Conservation (phyloP, 148 eudicot genomes). For the Dianthus caryophyllus region DNA sequence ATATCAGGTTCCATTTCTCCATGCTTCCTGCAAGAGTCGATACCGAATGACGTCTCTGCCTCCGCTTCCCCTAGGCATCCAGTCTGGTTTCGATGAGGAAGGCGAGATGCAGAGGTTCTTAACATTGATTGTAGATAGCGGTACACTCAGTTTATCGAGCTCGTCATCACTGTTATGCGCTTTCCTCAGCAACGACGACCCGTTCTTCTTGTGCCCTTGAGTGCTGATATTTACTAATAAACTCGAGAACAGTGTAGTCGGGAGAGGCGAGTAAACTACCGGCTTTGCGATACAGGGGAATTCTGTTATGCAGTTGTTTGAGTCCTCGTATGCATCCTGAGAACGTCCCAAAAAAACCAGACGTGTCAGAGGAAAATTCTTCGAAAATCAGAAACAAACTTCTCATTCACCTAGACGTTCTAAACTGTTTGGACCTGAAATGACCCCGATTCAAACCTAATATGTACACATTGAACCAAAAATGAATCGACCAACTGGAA, state of each 20-base stretch:
- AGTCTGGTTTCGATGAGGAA: conserved; percentile 39
- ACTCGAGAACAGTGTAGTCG: conserved; percentile 43
- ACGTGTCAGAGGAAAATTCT: not conserved
- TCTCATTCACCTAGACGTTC: too few relatives aligned
- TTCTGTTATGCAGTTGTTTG: conserved; percentile 33
- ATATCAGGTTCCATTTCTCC: conserved; percentile 43
- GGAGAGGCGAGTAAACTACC: conserved; percentile 55
- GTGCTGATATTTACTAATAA: conserved; percentile 49
- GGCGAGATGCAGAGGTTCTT: conserved; percentile 45
- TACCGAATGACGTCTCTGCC: conserved; percentile 61
- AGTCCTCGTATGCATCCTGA: conserved; percentile 39
- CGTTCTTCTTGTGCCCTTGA: conserved; percentile 41
- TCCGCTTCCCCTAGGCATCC: conserved; percentile 53
- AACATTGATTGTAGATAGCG: conserved; percentile 49
- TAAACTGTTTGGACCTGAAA: too few relatives aligned
- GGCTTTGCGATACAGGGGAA: conserved; percentile 63
- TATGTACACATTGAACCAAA: too few relatives aligned
- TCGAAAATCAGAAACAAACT: not conserved
- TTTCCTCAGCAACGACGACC: conserved; percentile 61
- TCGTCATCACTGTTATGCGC: conserved; percentile 84
- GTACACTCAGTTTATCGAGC: conserved; percentile 68
- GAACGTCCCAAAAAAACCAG: conserved; percentile 4
- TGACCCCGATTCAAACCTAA: too few relatives aligned
- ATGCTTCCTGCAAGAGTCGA: conserved; percentile 69
- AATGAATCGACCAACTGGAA: too few relatives aligned